These are phyloP conservation scores for Alnus rubra DNA, from an alignment of 306 rosid species.

Conservation along the genomic window DNA sequence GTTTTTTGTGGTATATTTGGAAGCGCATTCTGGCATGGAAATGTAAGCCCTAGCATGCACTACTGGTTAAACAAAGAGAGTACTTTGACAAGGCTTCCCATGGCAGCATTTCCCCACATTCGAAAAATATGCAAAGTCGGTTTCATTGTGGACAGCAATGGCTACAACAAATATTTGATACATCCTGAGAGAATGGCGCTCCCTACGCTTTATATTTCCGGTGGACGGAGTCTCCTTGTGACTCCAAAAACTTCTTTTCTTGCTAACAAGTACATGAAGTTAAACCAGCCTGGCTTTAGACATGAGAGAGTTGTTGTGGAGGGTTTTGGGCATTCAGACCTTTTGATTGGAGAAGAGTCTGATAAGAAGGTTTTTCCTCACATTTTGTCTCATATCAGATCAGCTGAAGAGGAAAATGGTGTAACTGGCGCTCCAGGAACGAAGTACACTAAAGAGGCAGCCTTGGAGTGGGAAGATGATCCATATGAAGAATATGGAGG, in stretches of 20 bases:
- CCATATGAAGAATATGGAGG: constrained; percentile 22
- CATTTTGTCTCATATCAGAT: constrained; percentile 26
- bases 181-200: constrained; percentile 40
- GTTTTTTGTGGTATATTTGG: constrained; percentile 42
- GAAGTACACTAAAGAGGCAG: constrained; percentile 14
- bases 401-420: constrained; percentile 9
- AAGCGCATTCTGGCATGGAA: constrained; percentile 32
- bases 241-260: constrained; percentile 37
- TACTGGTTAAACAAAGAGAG: constrained; percentile 36
- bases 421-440: constrained; percentile 6
- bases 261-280: constrained; percentile 41
- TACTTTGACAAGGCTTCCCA: constrained; percentile 22
- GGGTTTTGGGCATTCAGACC: constrained; percentile 40
- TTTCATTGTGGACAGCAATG: constrained; percentile 27
- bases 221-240: constrained; percentile 30
- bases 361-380: constrained; percentile 32
- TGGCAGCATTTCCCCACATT: constrained; percentile 40
- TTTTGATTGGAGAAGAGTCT: constrained; percentile 41
- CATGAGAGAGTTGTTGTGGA: constrained; percentile 36
- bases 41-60: constrained; percentile 32
- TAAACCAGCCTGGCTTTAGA: constrained; percentile 35
- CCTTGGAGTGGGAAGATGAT: constrained; percentile 35
- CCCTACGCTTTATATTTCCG: constrained; percentile 31
- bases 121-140: constrained; percentile 32
- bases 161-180: constrained; percentile 31